These are phyloP conservation scores for Aspergillus saccharolyticus DNA, from an alignment of 495 filamentous ascomycete species.

Conservation along the genomic window DNA sequence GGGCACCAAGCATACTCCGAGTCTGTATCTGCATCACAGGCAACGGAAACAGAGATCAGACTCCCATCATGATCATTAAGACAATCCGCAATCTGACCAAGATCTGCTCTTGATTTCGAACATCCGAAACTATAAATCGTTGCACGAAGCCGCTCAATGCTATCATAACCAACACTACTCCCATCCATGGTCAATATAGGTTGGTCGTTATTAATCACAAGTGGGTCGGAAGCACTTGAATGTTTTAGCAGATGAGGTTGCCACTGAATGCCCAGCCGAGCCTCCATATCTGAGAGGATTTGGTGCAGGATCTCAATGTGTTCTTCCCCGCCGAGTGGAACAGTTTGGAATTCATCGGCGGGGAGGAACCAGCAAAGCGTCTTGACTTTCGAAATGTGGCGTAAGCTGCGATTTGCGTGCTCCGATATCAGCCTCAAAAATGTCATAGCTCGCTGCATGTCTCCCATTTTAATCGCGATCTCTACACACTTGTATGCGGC, in stretches of 20 bases:
- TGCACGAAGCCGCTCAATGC: slow-evolving; percentile 23
- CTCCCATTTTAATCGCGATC: slow-evolving; percentile 15
- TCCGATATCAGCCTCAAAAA: slow-evolving; percentile 28
- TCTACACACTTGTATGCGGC: slow-evolving; percentile 25
- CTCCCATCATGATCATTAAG: slow-evolving; percentile 34
- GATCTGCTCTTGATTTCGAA: slow-evolving; percentile 26
- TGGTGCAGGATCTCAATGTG: slow-evolving; percentile 23
- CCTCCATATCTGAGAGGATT: slow-evolving; percentile 25
- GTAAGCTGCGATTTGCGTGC: slow-evolving; percentile 19
- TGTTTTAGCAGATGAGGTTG: slow-evolving; percentile 12
- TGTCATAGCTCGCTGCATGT: slow-evolving; percentile 16
- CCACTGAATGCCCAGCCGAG: slow-evolving; percentile 30
- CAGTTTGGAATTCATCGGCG: slow-evolving; percentile 16
- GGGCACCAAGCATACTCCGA: slow-evolving; percentile 30
- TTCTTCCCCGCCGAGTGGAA: slow-evolving; percentile 20
- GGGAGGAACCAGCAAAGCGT: slow-evolving; percentile 17
- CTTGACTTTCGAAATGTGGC: slow-evolving; percentile 20
- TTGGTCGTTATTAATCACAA: slow-evolving; percentile 17
- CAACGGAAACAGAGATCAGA: slow-evolving; percentile 14
- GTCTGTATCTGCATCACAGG: neutral
- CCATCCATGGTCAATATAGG: slow-evolving; percentile 27
- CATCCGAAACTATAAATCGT: slow-evolving; percentile 29
- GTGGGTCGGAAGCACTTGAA: slow-evolving; percentile 15
- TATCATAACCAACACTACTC: slow-evolving; percentile 24
- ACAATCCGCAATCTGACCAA: slow-evolving; percentile 23